These are phyloP conservation scores for Solanum ossicruentum DNA, from an alignment of 257 asterid genomes.

Conservation along the genomic window DNA sequence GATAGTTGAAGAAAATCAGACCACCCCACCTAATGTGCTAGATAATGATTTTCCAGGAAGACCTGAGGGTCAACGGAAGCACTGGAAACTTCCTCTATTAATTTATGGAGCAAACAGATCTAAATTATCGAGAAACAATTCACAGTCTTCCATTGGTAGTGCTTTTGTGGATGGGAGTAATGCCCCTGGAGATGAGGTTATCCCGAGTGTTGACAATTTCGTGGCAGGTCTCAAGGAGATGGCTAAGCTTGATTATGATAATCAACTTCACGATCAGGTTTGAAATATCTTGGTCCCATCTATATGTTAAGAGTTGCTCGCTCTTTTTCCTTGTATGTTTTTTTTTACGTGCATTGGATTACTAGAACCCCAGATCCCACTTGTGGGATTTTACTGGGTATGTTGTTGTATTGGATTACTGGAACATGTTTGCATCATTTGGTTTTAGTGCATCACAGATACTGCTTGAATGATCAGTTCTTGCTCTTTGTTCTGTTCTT, in stretches of 20 bases:
- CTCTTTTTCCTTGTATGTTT: not conserved
- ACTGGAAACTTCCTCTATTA: conserved; percentile 72
- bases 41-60: conserved; percentile 55
- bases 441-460: not conserved
- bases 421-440: not conserved
- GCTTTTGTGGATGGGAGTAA: conserved; percentile 41
- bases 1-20: conserved; percentile 35
- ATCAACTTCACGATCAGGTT: conserved; percentile 47
- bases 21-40: conserved; percentile 65
- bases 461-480: not conserved
- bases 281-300: conserved; percentile 4
- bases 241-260: conserved; percentile 63
- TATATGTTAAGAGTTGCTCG: not conserved
- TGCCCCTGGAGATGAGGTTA: conserved; percentile 59
- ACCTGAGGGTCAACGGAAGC: conserved; percentile 62
- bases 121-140: conserved; percentile 39
- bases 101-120: conserved; percentile 38
- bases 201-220: conserved; percentile 85
- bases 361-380: no score
- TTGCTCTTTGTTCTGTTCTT: not conserved
- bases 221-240: conserved; percentile 93
- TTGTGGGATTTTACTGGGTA: no score
- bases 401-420: not conserved
- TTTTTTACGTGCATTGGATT: not conserved
- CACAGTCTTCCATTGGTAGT: conserved; percentile 54